These are phyloP conservation scores for Oxytropis ochrocephala DNA, from an alignment of 306 rosid genomes.

Conservation along the genomic window DNA sequence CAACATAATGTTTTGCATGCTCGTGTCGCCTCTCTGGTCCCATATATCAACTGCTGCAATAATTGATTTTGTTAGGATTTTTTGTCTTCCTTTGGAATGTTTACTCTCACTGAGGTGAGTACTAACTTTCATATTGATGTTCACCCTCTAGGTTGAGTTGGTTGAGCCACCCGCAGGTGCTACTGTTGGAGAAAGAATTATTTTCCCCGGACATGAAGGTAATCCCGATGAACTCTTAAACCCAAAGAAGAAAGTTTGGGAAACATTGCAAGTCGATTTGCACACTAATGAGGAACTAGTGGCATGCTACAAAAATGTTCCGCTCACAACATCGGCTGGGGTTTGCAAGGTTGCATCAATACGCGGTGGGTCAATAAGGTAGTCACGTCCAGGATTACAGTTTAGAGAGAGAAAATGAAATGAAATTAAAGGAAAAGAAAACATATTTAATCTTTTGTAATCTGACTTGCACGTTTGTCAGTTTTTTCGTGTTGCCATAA, in stretches of 20 bases:
- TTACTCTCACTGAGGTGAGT: background rate
- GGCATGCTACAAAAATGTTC: conserved; percentile 72
- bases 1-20: background rate
- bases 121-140: background rate
- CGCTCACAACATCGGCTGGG: conserved; percentile 80
- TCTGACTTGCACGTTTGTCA: background rate
- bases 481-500: conserved; percentile 1
- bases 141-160: conserved; percentile 58
- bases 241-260: conserved; percentile 96
- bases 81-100: background rate
- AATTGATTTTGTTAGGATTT: background rate
- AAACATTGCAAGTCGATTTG: conserved; percentile 82
- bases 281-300: conserved; percentile 40
- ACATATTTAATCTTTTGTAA: background rate
- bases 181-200: conserved; percentile 62
- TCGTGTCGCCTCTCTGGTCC: background rate
- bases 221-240: conserved; percentile 67
- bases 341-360: conserved; percentile 74
- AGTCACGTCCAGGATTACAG: conserved; percentile 20
- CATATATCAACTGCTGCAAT: background rate
- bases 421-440: background rate
- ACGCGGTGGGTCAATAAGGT: conserved; percentile 53
- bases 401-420: background rate
- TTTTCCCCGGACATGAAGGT: conserved; percentile 63
- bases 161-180: conserved; percentile 83